Evolutionary conservation across 306 rosid species (phyloP).

Genomic region (Mimosa pudica): DNA sequence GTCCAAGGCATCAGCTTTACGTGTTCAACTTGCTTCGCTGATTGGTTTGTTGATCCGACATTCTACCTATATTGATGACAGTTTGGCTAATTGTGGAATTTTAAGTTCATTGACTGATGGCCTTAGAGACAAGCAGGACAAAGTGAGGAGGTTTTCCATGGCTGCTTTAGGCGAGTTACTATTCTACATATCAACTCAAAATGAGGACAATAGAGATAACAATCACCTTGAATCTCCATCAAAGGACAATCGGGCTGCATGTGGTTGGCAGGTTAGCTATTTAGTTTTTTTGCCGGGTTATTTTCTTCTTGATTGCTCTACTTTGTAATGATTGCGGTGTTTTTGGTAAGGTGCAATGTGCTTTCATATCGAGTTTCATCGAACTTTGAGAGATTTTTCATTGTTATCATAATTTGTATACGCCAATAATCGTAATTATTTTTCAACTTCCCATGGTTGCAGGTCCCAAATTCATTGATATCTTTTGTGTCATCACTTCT

Average conservation of each 20-base stretch:
- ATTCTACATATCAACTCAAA: slow-evolving; percentile 90
- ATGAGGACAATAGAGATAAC: slow-evolving; percentile 64
- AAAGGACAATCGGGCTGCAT: slow-evolving; percentile 59
- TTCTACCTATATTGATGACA: slow-evolving; percentile 83
- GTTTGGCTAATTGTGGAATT: slow-evolving; percentile 85
- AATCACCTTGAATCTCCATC: slow-evolving; percentile 74
- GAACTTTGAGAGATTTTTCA: neutral
- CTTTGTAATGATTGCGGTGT: slow-evolving; percentile 7
- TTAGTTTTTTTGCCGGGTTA: slow-evolving; percentile 26
- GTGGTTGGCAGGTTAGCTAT: slow-evolving; percentile 91
- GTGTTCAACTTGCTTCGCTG: slow-evolving; percentile 91
- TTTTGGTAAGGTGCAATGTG: slow-evolving; percentile 10
- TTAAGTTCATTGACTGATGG: slow-evolving; percentile 85
- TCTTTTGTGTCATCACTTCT: slow-evolving; percentile 78
- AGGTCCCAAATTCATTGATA: slow-evolving; percentile 88
- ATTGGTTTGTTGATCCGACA: slow-evolving; percentile 91
- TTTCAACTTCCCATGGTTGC: slow-evolving; percentile 33
- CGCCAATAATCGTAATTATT: slow-evolving; percentile 25
- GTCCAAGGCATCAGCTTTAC: slow-evolving; percentile 80
- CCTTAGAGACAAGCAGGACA: slow-evolving; percentile 94
- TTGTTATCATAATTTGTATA: neutral
- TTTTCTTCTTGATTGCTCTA: slow-evolving; percentile 33
- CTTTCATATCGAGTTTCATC: slow-evolving; percentile 16
- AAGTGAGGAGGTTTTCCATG: slow-evolving; percentile 96
- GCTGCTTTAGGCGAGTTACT: slow-evolving; percentile 96